Percentiles rank a stretch among this genome's conserved stretches.
Conservation (phyloP, 768 basidiomycete genomes). For the Lactarius evosmus region DNA sequence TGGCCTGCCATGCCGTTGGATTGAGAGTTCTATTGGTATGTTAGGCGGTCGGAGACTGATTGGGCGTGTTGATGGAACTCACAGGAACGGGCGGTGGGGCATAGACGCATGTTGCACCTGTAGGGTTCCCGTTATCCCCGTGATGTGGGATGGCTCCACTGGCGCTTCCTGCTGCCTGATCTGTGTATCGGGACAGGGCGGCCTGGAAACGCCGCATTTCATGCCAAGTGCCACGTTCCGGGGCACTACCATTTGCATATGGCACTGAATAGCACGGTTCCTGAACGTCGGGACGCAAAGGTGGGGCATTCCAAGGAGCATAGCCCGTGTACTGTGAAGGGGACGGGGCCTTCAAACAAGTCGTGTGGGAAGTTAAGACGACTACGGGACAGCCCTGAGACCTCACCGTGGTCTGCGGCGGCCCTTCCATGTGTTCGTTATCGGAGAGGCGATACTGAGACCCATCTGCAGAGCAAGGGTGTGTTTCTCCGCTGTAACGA, state of each 20-base stretch:
- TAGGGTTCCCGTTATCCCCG: neutral
- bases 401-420: neutral
- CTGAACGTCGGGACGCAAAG: neutral
- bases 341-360: neutral
- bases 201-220: neutral
- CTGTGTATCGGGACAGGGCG: neutral
- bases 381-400: neutral
- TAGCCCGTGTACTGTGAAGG: neutral
- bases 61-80: no score
- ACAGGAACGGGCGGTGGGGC: neutral
- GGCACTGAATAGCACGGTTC: neutral
- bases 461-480: neutral
- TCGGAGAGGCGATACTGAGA: neutral
- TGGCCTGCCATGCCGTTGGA: neutral
- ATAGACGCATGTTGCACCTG: neutral
- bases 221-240: neutral
- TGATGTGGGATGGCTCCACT: neutral
- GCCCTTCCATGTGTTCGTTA: neutral
- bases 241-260: neutral
- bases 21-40: neutral
- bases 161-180: neutral
- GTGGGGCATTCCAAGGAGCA: slow-evolving; percentile 3
- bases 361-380: neutral
- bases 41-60: neutral
- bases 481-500: neutral